These are phyloP conservation scores for Hordeum pubiflorum DNA, from an alignment of 202 grass and related monocot species.

Conservation along the genomic window DNA sequence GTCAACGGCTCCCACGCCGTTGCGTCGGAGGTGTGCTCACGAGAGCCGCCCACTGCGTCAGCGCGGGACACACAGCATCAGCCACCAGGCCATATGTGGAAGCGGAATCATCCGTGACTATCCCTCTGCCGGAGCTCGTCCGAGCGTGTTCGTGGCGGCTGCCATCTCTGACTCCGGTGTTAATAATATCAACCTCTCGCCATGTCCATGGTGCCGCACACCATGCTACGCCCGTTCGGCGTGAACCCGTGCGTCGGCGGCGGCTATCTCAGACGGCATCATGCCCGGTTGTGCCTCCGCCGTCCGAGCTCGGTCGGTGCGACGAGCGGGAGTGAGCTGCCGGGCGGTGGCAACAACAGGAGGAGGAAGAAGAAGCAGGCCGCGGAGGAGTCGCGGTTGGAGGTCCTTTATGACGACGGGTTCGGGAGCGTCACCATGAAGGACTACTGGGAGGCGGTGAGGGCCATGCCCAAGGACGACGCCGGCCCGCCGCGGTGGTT, in stretches of 20 bases:
- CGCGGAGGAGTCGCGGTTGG: constrained; percentile 7
- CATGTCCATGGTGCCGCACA: background rate
- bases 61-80: too few species aligned
- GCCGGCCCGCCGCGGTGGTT: constrained; percentile 57
- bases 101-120: background rate
- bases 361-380: background rate
- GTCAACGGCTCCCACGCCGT: background rate
- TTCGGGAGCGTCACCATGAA: constrained; percentile 40
- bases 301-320: background rate
- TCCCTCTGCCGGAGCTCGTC: background rate
- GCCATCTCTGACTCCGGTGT: background rate
- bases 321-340: background rate
- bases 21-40: background rate
- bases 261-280: background rate
- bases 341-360: background rate
- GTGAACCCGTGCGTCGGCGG: background rate
- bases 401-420: constrained; percentile 49
- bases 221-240: background rate
- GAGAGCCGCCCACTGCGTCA: background rate
- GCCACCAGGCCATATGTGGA: background rate
- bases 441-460: constrained; percentile 43
- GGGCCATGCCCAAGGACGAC: constrained; percentile 19
- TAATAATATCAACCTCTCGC: background rate
- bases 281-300: background rate
- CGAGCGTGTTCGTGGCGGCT: background rate